Conservation (phyloP, 2,329 filamentous ascomycete species). For the Fusarium nisikadoi region DNA sequence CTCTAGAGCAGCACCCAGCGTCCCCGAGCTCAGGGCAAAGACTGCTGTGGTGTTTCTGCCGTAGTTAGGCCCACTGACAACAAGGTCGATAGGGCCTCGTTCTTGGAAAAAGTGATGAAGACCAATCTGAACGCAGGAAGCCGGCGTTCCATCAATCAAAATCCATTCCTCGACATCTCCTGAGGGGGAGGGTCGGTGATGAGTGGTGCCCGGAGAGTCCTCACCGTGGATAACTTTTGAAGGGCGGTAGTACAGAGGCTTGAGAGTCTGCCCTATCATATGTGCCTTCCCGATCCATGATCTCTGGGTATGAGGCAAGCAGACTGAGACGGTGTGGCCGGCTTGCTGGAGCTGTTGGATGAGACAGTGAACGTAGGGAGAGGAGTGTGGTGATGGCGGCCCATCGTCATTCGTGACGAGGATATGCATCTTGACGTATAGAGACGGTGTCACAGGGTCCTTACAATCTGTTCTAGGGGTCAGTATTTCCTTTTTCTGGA, state of each 20-base stretch:
- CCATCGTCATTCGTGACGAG: slow-evolving; percentile 83
- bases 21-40: slow-evolving; percentile 81
- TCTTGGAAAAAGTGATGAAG: slow-evolving; percentile 82
- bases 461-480: not conserved
- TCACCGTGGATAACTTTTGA: slow-evolving; percentile 54
- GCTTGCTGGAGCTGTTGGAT: slow-evolving; percentile 75
- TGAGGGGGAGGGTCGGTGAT: slow-evolving; percentile 65
- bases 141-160: slow-evolving; percentile 82
- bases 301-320: slow-evolving; percentile 89
- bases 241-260: slow-evolving; percentile 83
- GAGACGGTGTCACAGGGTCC: not conserved
- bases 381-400: slow-evolving; percentile 79
- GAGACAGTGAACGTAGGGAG: slow-evolving; percentile 82
- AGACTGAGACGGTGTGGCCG: slow-evolving; percentile 90
- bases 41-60: slow-evolving; percentile 84
- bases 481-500: not conserved
- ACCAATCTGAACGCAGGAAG: slow-evolving; percentile 84
- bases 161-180: slow-evolving; percentile 79
- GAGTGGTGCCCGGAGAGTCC: slow-evolving; percentile 70
- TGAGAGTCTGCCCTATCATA: slow-evolving; percentile 88
- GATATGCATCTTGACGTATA: slow-evolving; percentile 63
- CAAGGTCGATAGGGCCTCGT: slow-evolving; percentile 77
- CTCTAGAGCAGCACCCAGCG: slow-evolving; percentile 80
- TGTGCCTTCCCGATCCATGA: slow-evolving; percentile 99
- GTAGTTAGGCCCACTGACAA: slow-evolving; percentile 85